Conservation (phyloP, 2,329 filamentous ascomycete species). For the Ophiostoma ulmi region DNA sequence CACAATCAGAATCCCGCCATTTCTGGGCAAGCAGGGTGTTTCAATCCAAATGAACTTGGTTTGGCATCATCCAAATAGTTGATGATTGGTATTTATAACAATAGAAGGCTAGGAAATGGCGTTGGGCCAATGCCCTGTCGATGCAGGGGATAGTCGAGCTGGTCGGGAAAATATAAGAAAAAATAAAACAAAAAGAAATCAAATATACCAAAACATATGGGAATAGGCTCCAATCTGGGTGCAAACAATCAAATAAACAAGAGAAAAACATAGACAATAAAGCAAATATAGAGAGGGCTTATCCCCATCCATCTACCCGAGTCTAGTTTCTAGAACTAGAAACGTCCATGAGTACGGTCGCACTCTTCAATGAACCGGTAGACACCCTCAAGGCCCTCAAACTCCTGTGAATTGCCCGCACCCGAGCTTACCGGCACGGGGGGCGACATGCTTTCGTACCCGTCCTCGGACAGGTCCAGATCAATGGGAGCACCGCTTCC, state of each 20-base stretch:
- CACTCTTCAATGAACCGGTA: constrained; percentile 57
- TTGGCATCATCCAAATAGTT: no score
- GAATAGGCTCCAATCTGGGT: constrained; percentile 7
- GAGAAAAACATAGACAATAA: not conserved
- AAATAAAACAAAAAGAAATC: constrained; percentile 4
- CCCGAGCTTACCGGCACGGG: constrained; percentile 38
- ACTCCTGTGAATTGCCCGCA: constrained; percentile 38
- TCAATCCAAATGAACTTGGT: not conserved
- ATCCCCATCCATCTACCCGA: no score
- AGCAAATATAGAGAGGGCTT: not conserved
- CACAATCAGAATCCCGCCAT: no score
- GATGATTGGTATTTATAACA: not conserved
- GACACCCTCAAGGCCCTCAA: constrained; percentile 53
- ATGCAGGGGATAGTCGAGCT: not conserved
- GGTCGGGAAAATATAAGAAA: not conserved
- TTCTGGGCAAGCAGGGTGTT: no score
- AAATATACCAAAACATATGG: constrained; percentile 7
- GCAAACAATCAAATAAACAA: not conserved
- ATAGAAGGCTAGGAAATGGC: constrained; percentile 16
- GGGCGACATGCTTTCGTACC: constrained; percentile 49
- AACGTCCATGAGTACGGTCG: constrained; percentile 37
- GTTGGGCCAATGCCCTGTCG: constrained; percentile 18
- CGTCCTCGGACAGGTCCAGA: constrained; percentile 34
- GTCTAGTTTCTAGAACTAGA: not conserved
- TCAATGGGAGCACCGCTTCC: constrained; percentile 12